phyloP scores from a whole-genome alignment of 2,329 filamentous ascomycete species.

The Zopfia rhizophila region DNA sequence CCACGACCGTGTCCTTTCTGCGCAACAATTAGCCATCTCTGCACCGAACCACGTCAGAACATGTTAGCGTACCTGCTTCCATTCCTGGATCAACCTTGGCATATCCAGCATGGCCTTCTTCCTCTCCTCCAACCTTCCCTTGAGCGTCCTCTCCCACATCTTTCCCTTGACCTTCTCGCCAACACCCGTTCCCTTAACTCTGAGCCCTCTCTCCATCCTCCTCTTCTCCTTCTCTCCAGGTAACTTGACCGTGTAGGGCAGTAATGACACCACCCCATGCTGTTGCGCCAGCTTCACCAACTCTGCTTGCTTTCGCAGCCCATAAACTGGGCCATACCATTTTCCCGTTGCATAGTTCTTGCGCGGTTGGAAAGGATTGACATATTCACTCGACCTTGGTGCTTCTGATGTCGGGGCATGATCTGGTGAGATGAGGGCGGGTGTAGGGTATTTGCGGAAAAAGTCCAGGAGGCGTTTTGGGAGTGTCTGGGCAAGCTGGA shows the following conservation, averaged over 20 bases:
- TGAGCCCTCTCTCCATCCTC: constrained; percentile 80
- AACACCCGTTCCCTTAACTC: constrained; percentile 91
- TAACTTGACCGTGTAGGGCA: constrained; percentile 81
- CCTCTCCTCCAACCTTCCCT: constrained; percentile 84
- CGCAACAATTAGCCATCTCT: constrained; percentile 47
- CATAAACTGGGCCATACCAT: constrained; percentile 86
- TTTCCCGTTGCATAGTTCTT: constrained; percentile 81
- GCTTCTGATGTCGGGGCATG: constrained; percentile 51
- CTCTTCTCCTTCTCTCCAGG: constrained; percentile 75
- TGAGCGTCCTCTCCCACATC: constrained; percentile 86
- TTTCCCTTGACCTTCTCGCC: constrained; percentile 97
- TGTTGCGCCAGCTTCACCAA: constrained; percentile 85
- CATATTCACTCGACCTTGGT: constrained; percentile 12
- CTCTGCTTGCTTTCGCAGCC: constrained; percentile 87
- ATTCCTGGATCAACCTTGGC: constrained; percentile 89
- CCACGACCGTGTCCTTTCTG: constrained; percentile 76
- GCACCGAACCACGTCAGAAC: constrained; percentile 14
- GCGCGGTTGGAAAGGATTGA: constrained; percentile 82
- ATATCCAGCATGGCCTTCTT: constrained; percentile 94
- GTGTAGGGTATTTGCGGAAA: constrained; percentile 87
- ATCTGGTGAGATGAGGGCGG: constrained; percentile 56
- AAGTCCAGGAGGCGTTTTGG: constrained; percentile 84
- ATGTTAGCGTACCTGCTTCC: constrained; percentile 79
- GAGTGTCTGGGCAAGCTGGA: constrained; percentile 74
- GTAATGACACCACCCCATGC: constrained; percentile 81